Percentiles rank a stretch among this genome's conserved stretches.
Conservation (phyloP, 495 filamentous ascomycete species). For the Penicillium robsamsonii region DNA sequence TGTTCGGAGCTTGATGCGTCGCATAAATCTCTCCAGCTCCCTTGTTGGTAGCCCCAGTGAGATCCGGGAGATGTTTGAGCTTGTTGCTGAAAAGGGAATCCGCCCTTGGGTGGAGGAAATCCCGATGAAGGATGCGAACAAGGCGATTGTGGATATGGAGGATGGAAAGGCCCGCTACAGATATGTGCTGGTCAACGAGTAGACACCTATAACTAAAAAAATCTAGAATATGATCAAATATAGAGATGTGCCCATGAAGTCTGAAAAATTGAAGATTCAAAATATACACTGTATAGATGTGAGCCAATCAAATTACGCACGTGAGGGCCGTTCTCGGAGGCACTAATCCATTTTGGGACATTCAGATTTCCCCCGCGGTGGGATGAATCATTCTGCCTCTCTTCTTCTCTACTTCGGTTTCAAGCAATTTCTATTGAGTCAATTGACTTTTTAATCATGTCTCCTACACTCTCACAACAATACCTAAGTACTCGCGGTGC, state of each 20-base stretch:
- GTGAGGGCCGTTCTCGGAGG: constrained; percentile 33
- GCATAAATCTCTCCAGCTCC: constrained; percentile 67
- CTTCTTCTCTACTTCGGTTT: constrained; percentile 6
- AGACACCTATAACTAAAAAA: not conserved
- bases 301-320: constrained; percentile 18
- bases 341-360: constrained; percentile 18
- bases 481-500: constrained; percentile 81
- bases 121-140: constrained; percentile 73
- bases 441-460: constrained; percentile 11
- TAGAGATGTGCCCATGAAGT: not conserved
- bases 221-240: not conserved
- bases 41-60: constrained; percentile 68
- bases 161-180: constrained; percentile 70
- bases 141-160: constrained; percentile 67
- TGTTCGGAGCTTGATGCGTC: constrained; percentile 63
- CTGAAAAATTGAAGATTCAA: not conserved
- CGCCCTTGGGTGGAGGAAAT: constrained; percentile 70
- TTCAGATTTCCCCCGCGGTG: constrained; percentile 6
- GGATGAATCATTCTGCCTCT: constrained; percentile 17
- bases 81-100: constrained; percentile 70
- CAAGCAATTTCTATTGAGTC: not conserved
- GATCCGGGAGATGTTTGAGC: constrained; percentile 77
- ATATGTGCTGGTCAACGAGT: constrained; percentile 68
- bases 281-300: not conserved
- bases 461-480: constrained; percentile 56